phyloP scores from a whole-genome alignment of 139 green algal genomes.

The Ulvella scutata region DNA sequence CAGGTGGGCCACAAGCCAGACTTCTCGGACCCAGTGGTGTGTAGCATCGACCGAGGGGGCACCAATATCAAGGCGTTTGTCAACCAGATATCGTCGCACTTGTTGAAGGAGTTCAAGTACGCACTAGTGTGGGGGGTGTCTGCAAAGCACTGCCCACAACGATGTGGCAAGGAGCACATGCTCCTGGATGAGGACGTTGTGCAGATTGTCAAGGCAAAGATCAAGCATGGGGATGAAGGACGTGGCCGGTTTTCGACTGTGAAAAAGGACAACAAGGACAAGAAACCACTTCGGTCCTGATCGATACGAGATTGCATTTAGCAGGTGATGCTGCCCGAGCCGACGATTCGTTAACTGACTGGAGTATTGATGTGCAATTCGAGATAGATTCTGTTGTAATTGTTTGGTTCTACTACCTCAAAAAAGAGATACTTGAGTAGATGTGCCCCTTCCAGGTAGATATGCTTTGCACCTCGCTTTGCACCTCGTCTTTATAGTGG shows the following conservation, averaged over 20 bases:
- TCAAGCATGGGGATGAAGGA: constrained; percentile 44
- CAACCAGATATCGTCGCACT: constrained; percentile 61
- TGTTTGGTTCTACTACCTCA: no score
- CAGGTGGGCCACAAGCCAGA: constrained; percentile 74
- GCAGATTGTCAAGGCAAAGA: constrained; percentile 95
- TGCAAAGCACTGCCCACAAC: constrained; percentile 91
- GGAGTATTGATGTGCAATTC: not conserved
- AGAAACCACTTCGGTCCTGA: constrained; percentile 28
- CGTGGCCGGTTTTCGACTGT: constrained; percentile 61
- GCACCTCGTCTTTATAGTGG: no score
- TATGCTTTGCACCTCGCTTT: no score
- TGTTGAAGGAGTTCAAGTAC: constrained; percentile 82
- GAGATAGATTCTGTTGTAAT: no score
- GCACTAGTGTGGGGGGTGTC: constrained; percentile 85
- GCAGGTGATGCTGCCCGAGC: not conserved
- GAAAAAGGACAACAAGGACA: constrained; percentile 93
- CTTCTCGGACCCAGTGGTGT: constrained; percentile 85
- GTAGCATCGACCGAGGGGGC: constrained; percentile 74
- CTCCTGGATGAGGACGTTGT: constrained; percentile 78
- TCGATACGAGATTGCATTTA: not conserved
- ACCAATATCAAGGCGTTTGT: constrained; percentile 63
- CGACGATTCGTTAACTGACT: not conserved
- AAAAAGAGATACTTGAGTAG: no score
- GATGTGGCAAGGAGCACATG: constrained; percentile 39
- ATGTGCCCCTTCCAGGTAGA: no score